These are phyloP conservation scores for Artomyces pyxidatus DNA, from an alignment of 768 basidiomycete genomes.

Conservation along the genomic window DNA sequence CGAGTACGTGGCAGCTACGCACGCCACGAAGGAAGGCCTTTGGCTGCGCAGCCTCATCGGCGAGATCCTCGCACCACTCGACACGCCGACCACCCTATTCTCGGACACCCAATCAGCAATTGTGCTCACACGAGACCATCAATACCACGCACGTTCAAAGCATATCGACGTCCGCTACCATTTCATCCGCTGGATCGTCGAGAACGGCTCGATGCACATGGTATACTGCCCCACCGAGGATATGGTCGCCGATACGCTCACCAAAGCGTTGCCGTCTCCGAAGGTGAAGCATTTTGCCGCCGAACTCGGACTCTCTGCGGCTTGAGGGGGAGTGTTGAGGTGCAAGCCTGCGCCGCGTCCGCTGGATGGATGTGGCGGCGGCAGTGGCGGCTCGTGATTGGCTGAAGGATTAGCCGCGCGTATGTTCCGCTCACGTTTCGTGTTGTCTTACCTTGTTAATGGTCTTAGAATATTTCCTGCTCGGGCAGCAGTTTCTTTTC, in stretches of 20 bases:
- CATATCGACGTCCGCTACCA: slow-evolving; percentile 4
- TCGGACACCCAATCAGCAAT: background rate
- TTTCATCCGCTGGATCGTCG: background rate
- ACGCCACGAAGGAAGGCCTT: slow-evolving; percentile 27
- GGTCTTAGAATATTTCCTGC: too few relatives aligned
- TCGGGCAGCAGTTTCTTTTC: too few relatives aligned
- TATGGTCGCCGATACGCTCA: background rate
- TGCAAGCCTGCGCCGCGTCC: too few relatives aligned
- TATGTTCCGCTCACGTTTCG: too few relatives aligned
- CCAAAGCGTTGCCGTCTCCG: background rate
- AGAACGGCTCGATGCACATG: background rate
- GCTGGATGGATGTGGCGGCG: too few relatives aligned
- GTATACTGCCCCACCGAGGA: slow-evolving; percentile 2
- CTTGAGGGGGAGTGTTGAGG: background rate
- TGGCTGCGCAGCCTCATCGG: slow-evolving; percentile 25
- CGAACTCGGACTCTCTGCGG: background rate
- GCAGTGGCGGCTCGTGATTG: too few relatives aligned
- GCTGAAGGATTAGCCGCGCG: too few relatives aligned
- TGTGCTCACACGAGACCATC: background rate
- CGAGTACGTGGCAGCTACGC: slow-evolving; percentile 32
- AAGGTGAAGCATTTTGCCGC: background rate
- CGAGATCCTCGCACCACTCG: slow-evolving; percentile 10
- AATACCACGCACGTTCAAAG: background rate
- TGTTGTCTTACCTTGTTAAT: too few relatives aligned
- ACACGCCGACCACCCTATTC: background rate